Conservation (phyloP, 31 red algal species). For the Odonthalia washingtoniensis region DNA sequence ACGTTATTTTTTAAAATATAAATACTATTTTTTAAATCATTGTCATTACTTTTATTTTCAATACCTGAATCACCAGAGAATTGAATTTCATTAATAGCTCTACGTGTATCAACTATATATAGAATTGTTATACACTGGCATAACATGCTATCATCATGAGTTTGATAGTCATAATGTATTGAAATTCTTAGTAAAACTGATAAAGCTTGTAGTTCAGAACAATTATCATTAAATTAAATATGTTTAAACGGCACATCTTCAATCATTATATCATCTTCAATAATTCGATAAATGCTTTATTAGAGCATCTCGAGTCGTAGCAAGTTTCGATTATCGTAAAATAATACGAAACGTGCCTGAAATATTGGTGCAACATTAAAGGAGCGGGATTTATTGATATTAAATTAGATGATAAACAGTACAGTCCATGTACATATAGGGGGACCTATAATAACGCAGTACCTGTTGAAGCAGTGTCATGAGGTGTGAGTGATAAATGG, state of each 20-base stretch:
- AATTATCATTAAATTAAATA: slow-evolving; percentile 36
- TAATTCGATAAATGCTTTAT: slow-evolving; percentile 28
- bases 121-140: slow-evolving; percentile 32
- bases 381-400: no score
- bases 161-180: not conserved
- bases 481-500: no score
- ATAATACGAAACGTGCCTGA: no score
- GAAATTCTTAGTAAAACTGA: slow-evolving; percentile 48
- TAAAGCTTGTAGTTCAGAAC: slow-evolving; percentile 52
- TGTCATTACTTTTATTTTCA: not conserved
- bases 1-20: no score
- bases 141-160: not conserved
- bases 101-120: slow-evolving; percentile 47
- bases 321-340: no score
- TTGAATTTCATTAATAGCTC: slow-evolving; percentile 59
- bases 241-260: slow-evolving; percentile 45
- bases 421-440: no score
- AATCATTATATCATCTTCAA: slow-evolving; percentile 27
- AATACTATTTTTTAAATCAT: not conserved
- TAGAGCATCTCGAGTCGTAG: no score
- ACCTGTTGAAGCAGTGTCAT: no score
- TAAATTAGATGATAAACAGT: no score
- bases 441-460: no score
- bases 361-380: no score
- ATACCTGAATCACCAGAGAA: slow-evolving; percentile 56